Conservation (phyloP, 768 basidiomycete genomes). For the Rhodotorula diobovata region DNA sequence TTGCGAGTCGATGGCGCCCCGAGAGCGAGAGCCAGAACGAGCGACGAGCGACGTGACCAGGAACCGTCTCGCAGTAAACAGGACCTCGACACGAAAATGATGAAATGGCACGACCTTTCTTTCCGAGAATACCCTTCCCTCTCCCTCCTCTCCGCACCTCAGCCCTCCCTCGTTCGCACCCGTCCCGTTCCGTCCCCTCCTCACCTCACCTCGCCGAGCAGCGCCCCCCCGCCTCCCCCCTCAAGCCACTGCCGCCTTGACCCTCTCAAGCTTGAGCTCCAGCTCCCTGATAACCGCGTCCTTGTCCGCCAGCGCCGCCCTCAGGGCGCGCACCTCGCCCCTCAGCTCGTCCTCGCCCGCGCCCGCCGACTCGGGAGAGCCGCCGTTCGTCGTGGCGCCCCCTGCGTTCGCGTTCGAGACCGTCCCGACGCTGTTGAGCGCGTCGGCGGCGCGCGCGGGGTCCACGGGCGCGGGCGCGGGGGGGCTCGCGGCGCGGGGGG, state of each 20-base stretch:
- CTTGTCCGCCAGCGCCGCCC: conserved; percentile 67
- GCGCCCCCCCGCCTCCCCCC: background rate
- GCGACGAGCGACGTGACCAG: no score
- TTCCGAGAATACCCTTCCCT: no score
- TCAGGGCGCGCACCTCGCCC: conserved; percentile 63
- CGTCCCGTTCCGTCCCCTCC: background rate
- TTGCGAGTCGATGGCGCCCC: no score
- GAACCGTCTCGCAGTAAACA: background rate
- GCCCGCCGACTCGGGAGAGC: background rate
- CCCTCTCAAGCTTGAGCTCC: conserved; percentile 53
- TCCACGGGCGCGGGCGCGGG: conserved; percentile 8
- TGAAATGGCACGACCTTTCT: no score
- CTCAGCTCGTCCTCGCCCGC: conserved; percentile 44
- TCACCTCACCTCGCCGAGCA: background rate
- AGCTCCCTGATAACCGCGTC: conserved; percentile 74
- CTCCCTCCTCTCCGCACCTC: no score
- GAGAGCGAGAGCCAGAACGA: no score
- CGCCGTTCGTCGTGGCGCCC: conserved; percentile 33
- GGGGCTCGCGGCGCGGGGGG: no score
- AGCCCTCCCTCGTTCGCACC: no score
- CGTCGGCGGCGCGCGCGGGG: conserved; percentile 18
- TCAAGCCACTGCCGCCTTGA: conserved; percentile 22
- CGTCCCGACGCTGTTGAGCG: background rate
- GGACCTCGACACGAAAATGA: no score
- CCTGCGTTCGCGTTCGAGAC: background rate